Conservation (phyloP, 129 eudicot genomes). For the Lonicera japonica region DNA sequence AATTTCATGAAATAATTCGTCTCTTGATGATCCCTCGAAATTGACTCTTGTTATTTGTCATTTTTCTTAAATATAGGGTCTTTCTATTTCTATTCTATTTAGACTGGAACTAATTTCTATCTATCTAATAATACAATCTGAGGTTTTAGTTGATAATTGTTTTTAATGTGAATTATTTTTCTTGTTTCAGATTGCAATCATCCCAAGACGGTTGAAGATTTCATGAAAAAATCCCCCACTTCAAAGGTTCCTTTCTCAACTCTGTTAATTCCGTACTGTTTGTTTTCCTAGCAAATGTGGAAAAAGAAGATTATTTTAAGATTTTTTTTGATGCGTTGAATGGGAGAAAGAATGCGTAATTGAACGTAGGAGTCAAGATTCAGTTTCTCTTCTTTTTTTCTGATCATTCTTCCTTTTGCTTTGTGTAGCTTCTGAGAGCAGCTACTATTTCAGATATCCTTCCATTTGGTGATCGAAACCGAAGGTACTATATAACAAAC, state of each 20-base stretch:
- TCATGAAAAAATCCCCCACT: slow-evolving; percentile 33
- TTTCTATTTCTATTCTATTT: no score
- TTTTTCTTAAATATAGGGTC: no score
- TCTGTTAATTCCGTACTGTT: slow-evolving; percentile 10
- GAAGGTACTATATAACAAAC: slow-evolving; percentile 36
- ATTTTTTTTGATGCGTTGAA: background rate
- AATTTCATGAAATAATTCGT: no score
- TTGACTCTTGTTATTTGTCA: no score
- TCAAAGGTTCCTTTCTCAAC: slow-evolving; percentile 43
- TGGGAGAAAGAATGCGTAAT: no score
- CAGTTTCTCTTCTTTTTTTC: no score
- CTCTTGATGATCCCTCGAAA: no score
- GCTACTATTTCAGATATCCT: slow-evolving; percentile 51
- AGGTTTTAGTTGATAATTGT: background rate
- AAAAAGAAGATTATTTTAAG: background rate
- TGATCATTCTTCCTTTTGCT: background rate
- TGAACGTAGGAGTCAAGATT: background rate
- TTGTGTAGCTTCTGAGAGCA: slow-evolving; percentile 46
- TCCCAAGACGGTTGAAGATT: slow-evolving; percentile 85
- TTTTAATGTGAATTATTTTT: background rate
- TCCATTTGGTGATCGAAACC: slow-evolving; percentile 41
- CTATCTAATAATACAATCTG: no score
- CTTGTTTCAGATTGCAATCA: slow-evolving; percentile 66
- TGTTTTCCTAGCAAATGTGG: slow-evolving; percentile 10
- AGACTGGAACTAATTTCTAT: no score